A percentile compares a stretch with the other conserved stretches of the same genome.
phyloP scores from a whole-genome alignment of 2,329 filamentous ascomycete species.

The Ceratocystis lukuohia region DNA sequence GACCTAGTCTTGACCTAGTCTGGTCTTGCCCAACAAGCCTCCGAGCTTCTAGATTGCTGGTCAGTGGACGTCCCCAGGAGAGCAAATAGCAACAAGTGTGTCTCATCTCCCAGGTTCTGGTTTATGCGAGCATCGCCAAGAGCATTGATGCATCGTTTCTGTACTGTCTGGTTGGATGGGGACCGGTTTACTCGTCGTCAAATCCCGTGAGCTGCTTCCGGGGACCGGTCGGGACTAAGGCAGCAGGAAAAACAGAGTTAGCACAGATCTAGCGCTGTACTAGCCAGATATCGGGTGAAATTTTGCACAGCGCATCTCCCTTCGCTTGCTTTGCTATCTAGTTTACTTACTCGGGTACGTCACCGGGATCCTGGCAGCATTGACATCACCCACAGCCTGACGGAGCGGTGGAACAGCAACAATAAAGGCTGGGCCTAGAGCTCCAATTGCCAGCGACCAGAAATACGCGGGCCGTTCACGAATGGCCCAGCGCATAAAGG shows the following conservation, averaged over 20 bases:
- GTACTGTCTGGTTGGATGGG: not conserved
- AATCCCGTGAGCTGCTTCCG: constrained; percentile 48
- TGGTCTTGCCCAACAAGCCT: not conserved
- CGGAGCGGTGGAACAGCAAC: constrained; percentile 62
- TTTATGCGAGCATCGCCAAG: not conserved
- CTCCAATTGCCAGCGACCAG: constrained; percentile 67
- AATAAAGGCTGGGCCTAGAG: constrained; percentile 56
- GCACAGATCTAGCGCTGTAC: constrained; percentile 6
- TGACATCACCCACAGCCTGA: constrained; percentile 57
- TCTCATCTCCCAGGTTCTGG: not conserved
- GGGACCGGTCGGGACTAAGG: constrained; percentile 42
- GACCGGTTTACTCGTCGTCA: constrained; percentile 36
- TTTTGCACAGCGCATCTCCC: too few relatives aligned
- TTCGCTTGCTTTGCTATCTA: too few relatives aligned
- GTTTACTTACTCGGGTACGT: constrained; percentile 76
- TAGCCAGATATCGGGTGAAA: too few relatives aligned
- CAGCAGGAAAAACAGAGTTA: constrained; percentile 20
- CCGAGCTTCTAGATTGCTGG: not conserved
- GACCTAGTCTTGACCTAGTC: not conserved
- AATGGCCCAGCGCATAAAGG: constrained; percentile 77
- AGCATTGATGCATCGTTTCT: not conserved
- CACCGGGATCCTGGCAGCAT: constrained; percentile 60
- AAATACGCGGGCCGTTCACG: constrained; percentile 85
- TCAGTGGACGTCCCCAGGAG: not conserved
- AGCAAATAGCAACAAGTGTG: not conserved